A percentile compares a stretch with the other conserved stretches of the same genome.
Evolutionary conservation across 169 alveolate genomes (phyloP).

Genomic region (Plasmodium gonderi): DNA sequence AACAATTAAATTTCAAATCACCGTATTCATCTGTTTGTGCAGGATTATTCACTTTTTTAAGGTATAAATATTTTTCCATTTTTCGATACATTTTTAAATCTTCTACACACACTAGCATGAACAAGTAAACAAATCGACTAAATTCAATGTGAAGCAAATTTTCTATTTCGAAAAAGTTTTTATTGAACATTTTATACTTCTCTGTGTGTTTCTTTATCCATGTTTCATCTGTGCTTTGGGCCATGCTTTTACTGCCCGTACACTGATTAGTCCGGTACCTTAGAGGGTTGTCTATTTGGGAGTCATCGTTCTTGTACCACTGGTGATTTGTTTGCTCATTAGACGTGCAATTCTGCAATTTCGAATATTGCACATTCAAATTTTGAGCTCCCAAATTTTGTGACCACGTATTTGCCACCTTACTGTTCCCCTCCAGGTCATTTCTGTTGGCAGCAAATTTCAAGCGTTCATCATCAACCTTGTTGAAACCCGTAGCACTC

Average conservation of each 20-base stretch:
- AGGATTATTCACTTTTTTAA: slow-evolving; percentile 7
- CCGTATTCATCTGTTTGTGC: slow-evolving; percentile 1
- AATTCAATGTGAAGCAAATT: slow-evolving; percentile 46
- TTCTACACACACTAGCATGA: slow-evolving; percentile 45
- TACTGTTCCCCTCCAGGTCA: too few relatives aligned
- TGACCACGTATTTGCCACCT: too few relatives aligned
- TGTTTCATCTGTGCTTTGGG: not conserved
- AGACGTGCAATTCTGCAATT: too few relatives aligned
- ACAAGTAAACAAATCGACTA: slow-evolving; percentile 45
- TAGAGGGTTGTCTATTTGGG: not conserved
- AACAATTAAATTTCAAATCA: slow-evolving; percentile 42
- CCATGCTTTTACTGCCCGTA: too few relatives aligned
- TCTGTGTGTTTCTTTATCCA: slow-evolving; percentile 11
- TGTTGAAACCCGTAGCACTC: not conserved
- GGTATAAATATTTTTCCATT: slow-evolving; percentile 64
- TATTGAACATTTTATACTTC: slow-evolving; percentile 19
- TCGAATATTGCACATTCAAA: too few relatives aligned
- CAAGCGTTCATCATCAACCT: not conserved
- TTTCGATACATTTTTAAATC: slow-evolving; percentile 31
- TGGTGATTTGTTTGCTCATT: too few relatives aligned
- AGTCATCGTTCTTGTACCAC: not conserved
- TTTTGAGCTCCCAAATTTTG: too few relatives aligned
- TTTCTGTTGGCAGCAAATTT: not conserved
- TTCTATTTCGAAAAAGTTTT: slow-evolving; percentile 19
- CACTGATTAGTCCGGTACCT: not conserved